These are phyloP conservation scores for Ustilago xerochloae DNA, from an alignment of 1,284 basidiomycete genomes.

Conservation along the genomic window DNA sequence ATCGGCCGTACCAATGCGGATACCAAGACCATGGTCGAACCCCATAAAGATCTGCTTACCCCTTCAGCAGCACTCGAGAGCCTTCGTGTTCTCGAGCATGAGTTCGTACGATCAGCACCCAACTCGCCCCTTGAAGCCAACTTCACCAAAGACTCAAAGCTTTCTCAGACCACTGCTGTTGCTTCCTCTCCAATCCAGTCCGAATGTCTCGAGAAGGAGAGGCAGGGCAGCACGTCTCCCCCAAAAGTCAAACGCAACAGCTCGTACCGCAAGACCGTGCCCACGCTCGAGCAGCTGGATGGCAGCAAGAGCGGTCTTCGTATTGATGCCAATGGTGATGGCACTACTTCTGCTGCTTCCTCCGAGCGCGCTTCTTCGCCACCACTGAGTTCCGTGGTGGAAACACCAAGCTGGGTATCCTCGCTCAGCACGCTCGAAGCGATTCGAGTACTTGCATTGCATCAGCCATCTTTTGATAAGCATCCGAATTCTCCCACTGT, in stretches of 20 bases:
- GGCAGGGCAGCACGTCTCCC: background rate
- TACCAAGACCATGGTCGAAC: background rate
- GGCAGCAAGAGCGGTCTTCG: background rate
- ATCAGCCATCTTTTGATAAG: slow-evolving; percentile 6
- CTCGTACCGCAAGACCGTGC: slow-evolving; percentile 38
- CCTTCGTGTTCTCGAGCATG: slow-evolving; percentile 22
- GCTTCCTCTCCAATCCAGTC: background rate
- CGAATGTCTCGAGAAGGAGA: background rate
- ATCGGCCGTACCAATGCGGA: background rate
- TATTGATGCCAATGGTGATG: background rate
- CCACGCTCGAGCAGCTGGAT: slow-evolving; percentile 12
- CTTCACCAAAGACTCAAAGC: slow-evolving; percentile 13
- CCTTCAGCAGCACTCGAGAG: slow-evolving; percentile 24
- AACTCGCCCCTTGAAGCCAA: slow-evolving; percentile 1
- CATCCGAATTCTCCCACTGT: background rate
- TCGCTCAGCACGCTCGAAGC: slow-evolving; percentile 37
- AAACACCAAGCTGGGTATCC: slow-evolving; percentile 29
- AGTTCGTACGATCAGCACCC: slow-evolving; percentile 3
- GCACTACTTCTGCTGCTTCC: background rate
- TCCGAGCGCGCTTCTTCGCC: slow-evolving; percentile 5
- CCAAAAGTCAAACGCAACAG: slow-evolving; percentile 15
- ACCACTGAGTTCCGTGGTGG: background rate
- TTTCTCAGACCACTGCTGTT: slow-evolving; percentile 10
- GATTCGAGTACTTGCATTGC: slow-evolving; percentile 37
- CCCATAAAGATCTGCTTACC: background rate